phyloP scores from a whole-genome alignment of 257 asterid species.

The Penstemon barbatus region DNA sequence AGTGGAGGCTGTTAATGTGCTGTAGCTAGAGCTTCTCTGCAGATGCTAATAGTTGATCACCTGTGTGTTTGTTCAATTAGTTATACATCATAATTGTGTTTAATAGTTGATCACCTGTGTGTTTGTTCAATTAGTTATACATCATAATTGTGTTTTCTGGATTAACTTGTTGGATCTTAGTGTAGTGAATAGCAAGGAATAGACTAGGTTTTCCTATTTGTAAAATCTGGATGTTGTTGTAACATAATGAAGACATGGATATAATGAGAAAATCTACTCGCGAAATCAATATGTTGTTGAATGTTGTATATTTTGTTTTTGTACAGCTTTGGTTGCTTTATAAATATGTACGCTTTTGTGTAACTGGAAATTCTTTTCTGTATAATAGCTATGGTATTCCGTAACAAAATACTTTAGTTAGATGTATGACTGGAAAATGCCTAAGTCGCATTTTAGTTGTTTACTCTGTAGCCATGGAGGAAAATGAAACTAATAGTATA shows the following conservation, averaged over 20 bases:
- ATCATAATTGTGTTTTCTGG: constrained; percentile 1
- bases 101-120: not conserved
- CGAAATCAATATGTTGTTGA: constrained; percentile 5
- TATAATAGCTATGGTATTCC: too few relatives aligned
- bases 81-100: constrained; percentile 5
- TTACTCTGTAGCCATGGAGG: not conserved
- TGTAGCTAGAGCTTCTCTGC: constrained; percentile 12
- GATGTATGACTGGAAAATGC: too few relatives aligned
- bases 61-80: constrained; percentile 10
- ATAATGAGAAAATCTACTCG: not conserved
- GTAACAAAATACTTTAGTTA: too few relatives aligned
- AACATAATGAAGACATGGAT: constrained; percentile 10
- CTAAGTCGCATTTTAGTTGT: constrained; percentile 3
- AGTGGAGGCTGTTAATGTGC: not conserved
- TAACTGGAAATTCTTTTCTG: not conserved
- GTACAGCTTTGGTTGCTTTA: constrained; percentile 8
- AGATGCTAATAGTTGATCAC: not conserved
- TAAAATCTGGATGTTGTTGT: constrained; percentile 6
- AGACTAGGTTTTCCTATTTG: not conserved
- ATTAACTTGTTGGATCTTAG: not conserved
- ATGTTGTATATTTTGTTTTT: not conserved
- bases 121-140: constrained; percentile 19
- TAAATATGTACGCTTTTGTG: not conserved
- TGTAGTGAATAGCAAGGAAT: not conserved
- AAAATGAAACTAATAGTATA: not conserved